A percentile compares a stretch with the other conserved stretches of the same genome.
phyloP scores from a whole-genome alignment of 2,329 filamentous ascomycete genomes.

The Fusarium sp. region DNA sequence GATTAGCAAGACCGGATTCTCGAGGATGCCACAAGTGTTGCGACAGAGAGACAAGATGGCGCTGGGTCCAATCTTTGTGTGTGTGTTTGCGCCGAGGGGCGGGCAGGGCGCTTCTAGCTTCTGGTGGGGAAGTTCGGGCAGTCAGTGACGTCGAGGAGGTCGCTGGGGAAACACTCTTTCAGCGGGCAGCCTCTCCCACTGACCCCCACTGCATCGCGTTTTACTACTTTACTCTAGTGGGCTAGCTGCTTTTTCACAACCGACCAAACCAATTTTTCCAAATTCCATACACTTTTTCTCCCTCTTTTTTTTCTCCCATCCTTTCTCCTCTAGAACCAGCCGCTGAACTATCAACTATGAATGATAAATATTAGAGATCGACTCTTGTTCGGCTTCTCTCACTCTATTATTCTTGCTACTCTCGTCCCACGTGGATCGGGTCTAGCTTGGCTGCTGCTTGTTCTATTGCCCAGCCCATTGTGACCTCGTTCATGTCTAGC shows the following conservation, averaged over 20 bases:
- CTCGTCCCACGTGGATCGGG: slow-evolving; percentile 8
- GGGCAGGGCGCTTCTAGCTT: slow-evolving; percentile 14
- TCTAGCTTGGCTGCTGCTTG: slow-evolving; percentile 7
- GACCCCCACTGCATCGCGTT: slow-evolving; percentile 6
- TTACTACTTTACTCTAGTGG: slow-evolving; percentile 17
- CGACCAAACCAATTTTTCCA: slow-evolving; percentile 28
- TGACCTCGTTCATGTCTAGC: slow-evolving; percentile 19
- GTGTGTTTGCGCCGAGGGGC: slow-evolving; percentile 17
- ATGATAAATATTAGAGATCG: slow-evolving; percentile 3
- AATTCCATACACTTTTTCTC: background rate
- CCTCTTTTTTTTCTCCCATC: background rate
- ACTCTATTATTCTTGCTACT: background rate
- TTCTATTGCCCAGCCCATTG: slow-evolving; percentile 1
- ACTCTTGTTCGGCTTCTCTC: background rate
- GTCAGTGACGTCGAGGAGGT: slow-evolving; percentile 44
- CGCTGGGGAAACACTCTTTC: slow-evolving; percentile 45
- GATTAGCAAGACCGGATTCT: slow-evolving; percentile 2
- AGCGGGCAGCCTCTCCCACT: background rate
- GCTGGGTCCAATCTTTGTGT: background rate
- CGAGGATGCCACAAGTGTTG: slow-evolving; percentile 3
- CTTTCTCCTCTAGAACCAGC: background rate
- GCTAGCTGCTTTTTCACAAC: slow-evolving; percentile 26
- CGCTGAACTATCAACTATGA: slow-evolving; percentile 7
- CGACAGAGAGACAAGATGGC: slow-evolving; percentile 13
- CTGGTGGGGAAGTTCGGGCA: slow-evolving; percentile 18